phyloP scores from a whole-genome alignment of 305 asterid species.

The Lippia alba region DNA sequence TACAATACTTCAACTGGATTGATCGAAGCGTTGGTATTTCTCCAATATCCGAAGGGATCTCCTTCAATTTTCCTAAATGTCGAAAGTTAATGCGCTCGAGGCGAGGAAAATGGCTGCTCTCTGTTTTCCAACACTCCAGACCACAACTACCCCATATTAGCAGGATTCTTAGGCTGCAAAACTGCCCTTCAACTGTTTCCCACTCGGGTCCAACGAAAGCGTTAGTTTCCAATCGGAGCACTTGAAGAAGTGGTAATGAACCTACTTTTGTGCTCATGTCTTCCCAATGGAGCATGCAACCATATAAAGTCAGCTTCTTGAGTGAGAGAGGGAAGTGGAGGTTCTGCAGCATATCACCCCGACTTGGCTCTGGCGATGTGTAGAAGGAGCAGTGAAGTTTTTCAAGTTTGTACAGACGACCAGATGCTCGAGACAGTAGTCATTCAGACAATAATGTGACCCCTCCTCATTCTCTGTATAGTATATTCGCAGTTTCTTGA shows the following conservation, averaged over 20 bases:
- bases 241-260: constrained; percentile 3
- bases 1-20: neutral
- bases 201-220: neutral
- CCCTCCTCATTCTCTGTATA: neutral
- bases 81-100: neutral
- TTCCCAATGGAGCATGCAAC: neutral
- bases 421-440: neutral
- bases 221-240: neutral
- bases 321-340: neutral
- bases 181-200: neutral
- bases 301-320: neutral
- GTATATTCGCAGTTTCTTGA: neutral
- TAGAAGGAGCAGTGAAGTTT: neutral
- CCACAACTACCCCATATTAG: neutral
- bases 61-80: neutral
- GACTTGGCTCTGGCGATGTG: neutral
- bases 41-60: constrained; percentile 8
- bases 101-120: constrained; percentile 18
- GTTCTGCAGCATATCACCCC: neutral
- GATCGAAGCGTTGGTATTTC: constrained; percentile 6
- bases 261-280: neutral
- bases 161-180: neutral
- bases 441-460: neutral
- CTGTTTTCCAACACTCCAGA: neutral
- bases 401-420: neutral